Percentiles rank a stretch among this genome's conserved stretches.
phyloP scores from a whole-genome alignment of 1,139 yeast species.

The Lodderomyces pseudojiufengensis region DNA sequence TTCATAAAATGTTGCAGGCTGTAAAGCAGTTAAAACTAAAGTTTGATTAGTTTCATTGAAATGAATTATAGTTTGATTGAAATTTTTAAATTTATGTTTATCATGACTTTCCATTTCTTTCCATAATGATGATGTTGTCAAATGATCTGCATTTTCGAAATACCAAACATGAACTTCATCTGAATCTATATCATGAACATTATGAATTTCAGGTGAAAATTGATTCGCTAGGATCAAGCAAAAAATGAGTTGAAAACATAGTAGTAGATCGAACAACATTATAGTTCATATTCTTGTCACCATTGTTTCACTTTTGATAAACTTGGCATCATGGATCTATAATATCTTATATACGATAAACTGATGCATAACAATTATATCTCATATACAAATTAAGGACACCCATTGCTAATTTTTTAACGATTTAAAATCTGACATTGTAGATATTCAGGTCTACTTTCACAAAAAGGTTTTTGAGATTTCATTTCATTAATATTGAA shows the following conservation, averaged over 20 bases:
- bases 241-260: not conserved
- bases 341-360: not conserved
- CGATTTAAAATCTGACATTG: conserved; percentile 8
- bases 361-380: conserved; percentile 1
- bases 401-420: not conserved
- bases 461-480: conserved; percentile 13
- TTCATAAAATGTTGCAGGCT: conserved; percentile 1
- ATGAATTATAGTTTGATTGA: conserved; percentile 1
- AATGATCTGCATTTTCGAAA: conserved; percentile 1
- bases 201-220: not conserved
- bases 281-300: not conserved
- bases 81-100: not conserved
- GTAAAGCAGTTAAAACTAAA: not conserved
- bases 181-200: not conserved
- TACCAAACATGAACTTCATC: conserved; percentile 3
- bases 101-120: not conserved
- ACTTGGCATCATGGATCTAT: not conserved
- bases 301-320: not conserved
- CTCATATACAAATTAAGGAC: not conserved
- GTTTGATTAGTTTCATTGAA: conserved; percentile 2
- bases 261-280: not conserved
- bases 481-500: conserved; percentile 8
- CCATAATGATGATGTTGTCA: conserved; percentile 1
- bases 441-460: conserved; percentile 10
- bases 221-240: not conserved